Evolutionary conservation across 2,329 filamentous ascomycete genomes (phyloP).

Genomic region (Colletotrichum chlorophyti): DNA sequence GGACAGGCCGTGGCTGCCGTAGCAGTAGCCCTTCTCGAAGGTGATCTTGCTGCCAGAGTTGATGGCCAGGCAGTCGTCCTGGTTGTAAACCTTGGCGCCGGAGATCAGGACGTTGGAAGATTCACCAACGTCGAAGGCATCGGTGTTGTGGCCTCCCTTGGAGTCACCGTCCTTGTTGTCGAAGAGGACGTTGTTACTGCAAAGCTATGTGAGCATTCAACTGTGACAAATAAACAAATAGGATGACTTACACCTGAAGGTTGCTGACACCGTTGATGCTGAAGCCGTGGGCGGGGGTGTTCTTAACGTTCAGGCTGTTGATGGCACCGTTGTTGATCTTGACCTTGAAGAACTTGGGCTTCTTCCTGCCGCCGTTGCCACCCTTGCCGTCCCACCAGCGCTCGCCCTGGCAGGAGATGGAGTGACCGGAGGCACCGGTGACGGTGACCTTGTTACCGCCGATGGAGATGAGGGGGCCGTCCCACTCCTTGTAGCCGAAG

Average conservation of each 20-base stretch:
- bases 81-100: slow-evolving; percentile 62
- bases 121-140: slow-evolving; percentile 63
- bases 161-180: slow-evolving; percentile 47
- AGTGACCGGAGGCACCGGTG: slow-evolving; percentile 55
- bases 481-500: slow-evolving; percentile 72
- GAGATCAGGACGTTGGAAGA: slow-evolving; percentile 58
- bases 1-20: slow-evolving; percentile 50
- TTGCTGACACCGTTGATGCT: slow-evolving; percentile 44
- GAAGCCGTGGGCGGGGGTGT: slow-evolving; percentile 50
- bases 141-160: slow-evolving; percentile 58
- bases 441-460: slow-evolving; percentile 63
- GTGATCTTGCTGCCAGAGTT: slow-evolving; percentile 59
- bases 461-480: slow-evolving; percentile 67
- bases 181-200: slow-evolving; percentile 43
- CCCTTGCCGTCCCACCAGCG: slow-evolving; percentile 70
- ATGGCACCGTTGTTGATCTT: slow-evolving; percentile 46
- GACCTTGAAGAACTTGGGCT: slow-evolving; percentile 67
- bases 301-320: slow-evolving; percentile 46
- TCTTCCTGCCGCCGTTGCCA: slow-evolving; percentile 64
- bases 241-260: slow-evolving; percentile 41
- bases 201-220: too few species aligned
- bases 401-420: slow-evolving; percentile 63
- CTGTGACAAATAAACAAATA: too few species aligned
- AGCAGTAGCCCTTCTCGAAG: slow-evolving; percentile 52
- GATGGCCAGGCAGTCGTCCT: slow-evolving; percentile 66